A percentile compares a stretch with the other conserved stretches of the same genome.
Evolutionary conservation across 2,329 filamentous ascomycete species (phyloP).

Genomic region (Fusarium illudens): DNA sequence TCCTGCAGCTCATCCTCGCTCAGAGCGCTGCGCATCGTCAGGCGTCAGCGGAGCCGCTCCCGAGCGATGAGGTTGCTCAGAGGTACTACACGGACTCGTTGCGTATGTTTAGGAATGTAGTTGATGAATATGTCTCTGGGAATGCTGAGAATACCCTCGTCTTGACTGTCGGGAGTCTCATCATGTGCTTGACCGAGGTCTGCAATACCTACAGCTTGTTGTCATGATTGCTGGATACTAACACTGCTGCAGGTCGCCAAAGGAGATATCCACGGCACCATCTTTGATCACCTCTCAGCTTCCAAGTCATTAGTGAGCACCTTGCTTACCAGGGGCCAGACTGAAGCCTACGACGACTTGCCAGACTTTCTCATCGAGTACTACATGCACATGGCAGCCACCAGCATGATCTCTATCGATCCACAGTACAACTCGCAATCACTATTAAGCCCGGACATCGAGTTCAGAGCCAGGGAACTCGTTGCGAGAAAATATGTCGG

Average conservation of each 20-base stretch:
- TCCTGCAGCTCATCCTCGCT: slow-evolving; percentile 56
- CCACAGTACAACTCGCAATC: slow-evolving; percentile 42
- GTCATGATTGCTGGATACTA: not conserved
- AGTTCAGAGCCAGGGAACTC: slow-evolving; percentile 43
- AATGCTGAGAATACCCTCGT: slow-evolving; percentile 49
- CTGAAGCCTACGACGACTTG: slow-evolving; percentile 48
- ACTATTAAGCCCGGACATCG: slow-evolving; percentile 45
- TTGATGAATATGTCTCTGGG: slow-evolving; percentile 47
- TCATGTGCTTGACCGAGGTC: slow-evolving; percentile 59
- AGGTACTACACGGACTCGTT: slow-evolving; percentile 50
- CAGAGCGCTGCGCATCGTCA: slow-evolving; percentile 54
- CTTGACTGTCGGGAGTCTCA: slow-evolving; percentile 54
- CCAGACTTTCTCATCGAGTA: slow-evolving; percentile 58
- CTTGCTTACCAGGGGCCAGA: slow-evolving; percentile 46
- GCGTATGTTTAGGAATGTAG: slow-evolving; percentile 47
- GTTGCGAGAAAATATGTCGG: slow-evolving; percentile 47
- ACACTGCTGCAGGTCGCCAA: slow-evolving; percentile 45
- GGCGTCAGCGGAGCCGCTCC: slow-evolving; percentile 41
- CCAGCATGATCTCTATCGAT: slow-evolving; percentile 57
- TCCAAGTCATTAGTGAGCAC: slow-evolving; percentile 53
- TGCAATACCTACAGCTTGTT: not conserved
- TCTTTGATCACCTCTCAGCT: slow-evolving; percentile 56
- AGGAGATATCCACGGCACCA: slow-evolving; percentile 55
- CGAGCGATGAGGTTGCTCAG: slow-evolving; percentile 45
- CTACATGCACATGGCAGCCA: slow-evolving; percentile 56